A percentile compares a stretch with the other conserved stretches of the same genome.
Evolutionary conservation across 495 filamentous ascomycete species (phyloP).

Genomic region (Tuber aestivum): DNA sequence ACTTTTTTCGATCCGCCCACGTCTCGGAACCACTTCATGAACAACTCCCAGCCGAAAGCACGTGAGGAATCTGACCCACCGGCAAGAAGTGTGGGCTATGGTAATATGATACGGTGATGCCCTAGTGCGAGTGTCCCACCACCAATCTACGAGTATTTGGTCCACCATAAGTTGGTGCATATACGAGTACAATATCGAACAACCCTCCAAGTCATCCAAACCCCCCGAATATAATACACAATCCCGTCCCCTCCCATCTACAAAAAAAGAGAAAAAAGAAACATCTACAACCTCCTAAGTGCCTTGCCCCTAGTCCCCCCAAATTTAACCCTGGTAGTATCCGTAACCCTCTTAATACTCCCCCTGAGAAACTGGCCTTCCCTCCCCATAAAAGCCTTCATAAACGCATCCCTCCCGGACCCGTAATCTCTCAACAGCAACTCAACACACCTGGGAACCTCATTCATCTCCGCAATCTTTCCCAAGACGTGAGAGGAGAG

Average conservation of each 20-base stretch:
- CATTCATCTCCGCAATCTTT: slow-evolving; percentile 62
- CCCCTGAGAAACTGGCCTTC: slow-evolving; percentile 69
- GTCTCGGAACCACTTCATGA: neutral
- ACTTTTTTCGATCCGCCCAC: neutral
- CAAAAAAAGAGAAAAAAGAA: neutral
- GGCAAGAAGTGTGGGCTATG: neutral
- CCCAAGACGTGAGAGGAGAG: slow-evolving; percentile 69
- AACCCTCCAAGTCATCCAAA: neutral
- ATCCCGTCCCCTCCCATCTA: neutral
- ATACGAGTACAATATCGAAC: neutral
- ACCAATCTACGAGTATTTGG: neutral
- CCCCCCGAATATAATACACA: slow-evolving; percentile 19
- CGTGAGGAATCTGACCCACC: neutral
- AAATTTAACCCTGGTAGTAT: slow-evolving; percentile 85
- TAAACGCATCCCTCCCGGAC: slow-evolving; percentile 74
- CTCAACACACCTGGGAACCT: slow-evolving; percentile 54
- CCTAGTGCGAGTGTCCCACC: neutral
- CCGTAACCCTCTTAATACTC: slow-evolving; percentile 67
- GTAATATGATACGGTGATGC: too few relatives aligned
- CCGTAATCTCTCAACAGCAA: slow-evolving; percentile 78
- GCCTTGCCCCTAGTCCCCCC: slow-evolving; percentile 82
- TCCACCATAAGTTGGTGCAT: neutral
- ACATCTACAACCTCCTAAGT: slow-evolving; percentile 69
- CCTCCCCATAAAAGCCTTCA: slow-evolving; percentile 76
- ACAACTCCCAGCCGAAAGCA: neutral